phyloP scores from a whole-genome alignment of 169 alveolate genomes.

The Pseudocohnilembus persalinus region DNA sequence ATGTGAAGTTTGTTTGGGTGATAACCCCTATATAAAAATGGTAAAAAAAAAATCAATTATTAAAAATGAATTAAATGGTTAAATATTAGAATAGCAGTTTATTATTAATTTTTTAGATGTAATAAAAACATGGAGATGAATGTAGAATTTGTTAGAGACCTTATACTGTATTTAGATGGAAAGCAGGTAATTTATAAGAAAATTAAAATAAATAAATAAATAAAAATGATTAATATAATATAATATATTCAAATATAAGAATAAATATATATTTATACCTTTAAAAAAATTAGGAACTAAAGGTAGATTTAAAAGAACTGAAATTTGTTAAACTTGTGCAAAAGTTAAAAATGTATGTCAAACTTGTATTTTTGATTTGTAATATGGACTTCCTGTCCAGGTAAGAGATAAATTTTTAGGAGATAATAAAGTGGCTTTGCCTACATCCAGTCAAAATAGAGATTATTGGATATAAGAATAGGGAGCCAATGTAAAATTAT shows the following conservation, averaged over 20 bases:
- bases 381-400: conserved; percentile 97
- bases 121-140: conserved; percentile 93
- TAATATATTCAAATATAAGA: too few species aligned
- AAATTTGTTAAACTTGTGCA: conserved; percentile 97
- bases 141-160: conserved; percentile 98
- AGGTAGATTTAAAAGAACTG: conserved; percentile 95
- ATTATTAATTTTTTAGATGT: conserved; percentile 50
- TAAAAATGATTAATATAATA: too few species aligned
- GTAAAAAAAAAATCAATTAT: conserved; percentile 7
- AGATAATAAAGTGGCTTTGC: conserved; percentile 70
- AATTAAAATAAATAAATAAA: too few species aligned
- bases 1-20: conserved; percentile 98
- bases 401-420: conserved; percentile 91
- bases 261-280: too few species aligned
- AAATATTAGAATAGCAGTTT: background rate
- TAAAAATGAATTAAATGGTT: too few species aligned
- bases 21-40: conserved; percentile 97
- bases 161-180: conserved; percentile 98
- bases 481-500: conserved; percentile 58
- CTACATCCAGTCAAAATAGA: conserved; percentile 77
- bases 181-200: too few species aligned
- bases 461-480: conserved; percentile 81
- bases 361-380: conserved; percentile 96
- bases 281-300: too few species aligned
- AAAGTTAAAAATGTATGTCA: conserved; percentile 98